Percentiles rank a stretch among this genome's conserved stretches.
Evolutionary conservation across 1,284 basidiomycete genomes (phyloP).

Genomic region (Neonothopanus nambi): DNA sequence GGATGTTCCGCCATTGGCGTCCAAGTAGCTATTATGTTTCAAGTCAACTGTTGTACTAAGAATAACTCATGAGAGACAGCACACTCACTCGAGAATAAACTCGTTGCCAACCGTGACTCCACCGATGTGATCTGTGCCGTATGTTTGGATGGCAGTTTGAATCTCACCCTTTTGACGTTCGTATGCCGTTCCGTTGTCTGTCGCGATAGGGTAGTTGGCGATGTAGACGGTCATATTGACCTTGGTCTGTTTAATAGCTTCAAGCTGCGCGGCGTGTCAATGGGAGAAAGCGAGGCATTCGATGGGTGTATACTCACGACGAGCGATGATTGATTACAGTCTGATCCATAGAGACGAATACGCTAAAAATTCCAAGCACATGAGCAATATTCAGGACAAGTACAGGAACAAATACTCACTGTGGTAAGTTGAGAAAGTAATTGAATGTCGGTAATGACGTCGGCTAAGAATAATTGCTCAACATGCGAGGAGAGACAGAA

Average conservation of each 20-base stretch:
- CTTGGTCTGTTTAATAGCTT: slow-evolving; percentile 73
- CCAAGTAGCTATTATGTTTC: slow-evolving; percentile 40
- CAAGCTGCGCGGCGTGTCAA: slow-evolving; percentile 10
- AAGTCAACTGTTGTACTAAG: not conserved
- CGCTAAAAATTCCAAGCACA: slow-evolving; percentile 26
- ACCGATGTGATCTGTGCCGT: slow-evolving; percentile 51
- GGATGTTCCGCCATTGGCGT: slow-evolving; percentile 27
- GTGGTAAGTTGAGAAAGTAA: slow-evolving; percentile 60
- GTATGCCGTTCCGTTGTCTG: slow-evolving; percentile 42
- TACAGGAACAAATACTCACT: slow-evolving; percentile 23
- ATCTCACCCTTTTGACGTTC: slow-evolving; percentile 22
- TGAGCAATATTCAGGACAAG: not conserved
- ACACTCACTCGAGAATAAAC: slow-evolving; percentile 58
- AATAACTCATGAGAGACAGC: not conserved
- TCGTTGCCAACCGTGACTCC: slow-evolving; percentile 74
- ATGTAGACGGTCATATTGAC: slow-evolving; percentile 69
- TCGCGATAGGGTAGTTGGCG: slow-evolving; percentile 61
- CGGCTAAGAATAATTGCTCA: slow-evolving; percentile 20
- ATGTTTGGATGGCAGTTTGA: slow-evolving; percentile 19
- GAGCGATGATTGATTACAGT: slow-evolving; percentile 58
- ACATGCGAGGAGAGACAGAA: too few species aligned
- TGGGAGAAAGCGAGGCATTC: not conserved
- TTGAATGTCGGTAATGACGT: slow-evolving; percentile 56
- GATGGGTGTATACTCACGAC: slow-evolving; percentile 36
- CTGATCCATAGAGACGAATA: slow-evolving; percentile 59